Base-by-base conservation (phyloP, 2,329 filamentous ascomycete species). In the Stemphylium lycopersici region DNA sequence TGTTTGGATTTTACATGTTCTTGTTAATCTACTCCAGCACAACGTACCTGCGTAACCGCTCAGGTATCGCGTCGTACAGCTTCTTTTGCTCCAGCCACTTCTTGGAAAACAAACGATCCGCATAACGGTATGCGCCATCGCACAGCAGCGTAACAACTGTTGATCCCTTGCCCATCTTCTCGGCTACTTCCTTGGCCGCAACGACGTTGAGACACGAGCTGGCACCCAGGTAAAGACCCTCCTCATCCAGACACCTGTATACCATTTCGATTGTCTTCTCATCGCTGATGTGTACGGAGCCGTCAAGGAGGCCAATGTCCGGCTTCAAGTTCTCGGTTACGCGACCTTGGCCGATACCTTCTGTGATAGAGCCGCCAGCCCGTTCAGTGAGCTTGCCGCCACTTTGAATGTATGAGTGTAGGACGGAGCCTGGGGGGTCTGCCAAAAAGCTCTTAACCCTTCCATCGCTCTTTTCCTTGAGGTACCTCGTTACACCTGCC, bases 211-310 rank as follows among this genome's bases (percentile, higher is more conserved):
- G 80, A 55, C 91, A 90, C 20, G 91, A 96, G 78, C 91, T 96
- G 33, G 95, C 95, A 59, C 95, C 95, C 2, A 99, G 83, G 75
- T 99, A 99, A 46, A 99, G 79, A 2, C 95, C 95, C 75, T 99
- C 95, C 78, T 98, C 92, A 69, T 98, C 93, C 59, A 99, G 81
- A 72, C 93, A 96, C 61, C 93, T 83, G 80, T 98, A 99, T 39
- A 99, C 91, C 95, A 97, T 98, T 77, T 90, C 91, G 65, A 99
- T 93, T 69, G 88, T 96, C 84, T 96, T 93, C 80, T 95, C 92
- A 73, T 99, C 95, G 57, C 86, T 84, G 65, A 99, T 91, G 73
- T 88, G 83, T 68, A 99, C 71, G 32, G 91, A 91, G 54, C 89
- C 93, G 77, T 98, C 95, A 13, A 98, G 71, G 39, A 96, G 81